Evolutionary conservation across 179 eudicot genomes (phyloP).

Genomic region (Vitellaria paradoxa): DNA sequence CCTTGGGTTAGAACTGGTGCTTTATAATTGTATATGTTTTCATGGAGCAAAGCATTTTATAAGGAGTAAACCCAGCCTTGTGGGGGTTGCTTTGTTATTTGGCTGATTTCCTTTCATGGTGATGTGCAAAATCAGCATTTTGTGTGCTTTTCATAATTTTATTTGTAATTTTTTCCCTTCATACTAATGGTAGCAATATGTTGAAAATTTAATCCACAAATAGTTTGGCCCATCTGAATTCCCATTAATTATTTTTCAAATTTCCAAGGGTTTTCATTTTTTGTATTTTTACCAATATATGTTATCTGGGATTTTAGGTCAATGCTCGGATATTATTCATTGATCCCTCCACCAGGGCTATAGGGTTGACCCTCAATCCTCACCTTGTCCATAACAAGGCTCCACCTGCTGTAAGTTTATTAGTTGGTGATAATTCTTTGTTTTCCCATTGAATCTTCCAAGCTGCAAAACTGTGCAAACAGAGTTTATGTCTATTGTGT

Average conservation of each 20-base stretch:
- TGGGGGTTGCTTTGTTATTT: neutral
- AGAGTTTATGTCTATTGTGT: neutral
- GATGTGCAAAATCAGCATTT: neutral
- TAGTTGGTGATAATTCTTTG: neutral
- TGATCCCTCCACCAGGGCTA: slow-evolving; percentile 93
- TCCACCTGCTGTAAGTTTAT: slow-evolving; percentile 70
- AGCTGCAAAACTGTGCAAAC: neutral
- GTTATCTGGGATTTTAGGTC: slow-evolving; percentile 41
- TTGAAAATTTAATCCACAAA: neutral
- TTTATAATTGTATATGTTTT: neutral
- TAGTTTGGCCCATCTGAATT: neutral
- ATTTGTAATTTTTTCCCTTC: neutral
- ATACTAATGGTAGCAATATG: neutral
- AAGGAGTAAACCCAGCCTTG: neutral
- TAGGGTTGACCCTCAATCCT: slow-evolving; percentile 92
- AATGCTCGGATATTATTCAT: slow-evolving; percentile 90
- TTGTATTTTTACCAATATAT: neutral
- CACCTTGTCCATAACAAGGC: slow-evolving; percentile 81
- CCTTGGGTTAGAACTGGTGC: neutral
- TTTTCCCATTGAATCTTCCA: slow-evolving; percentile 6
- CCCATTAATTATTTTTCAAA: neutral
- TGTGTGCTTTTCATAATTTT: neutral
- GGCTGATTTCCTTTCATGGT: neutral
- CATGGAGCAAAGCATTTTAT: neutral
- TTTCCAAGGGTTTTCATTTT: neutral